Base-by-base conservation (phyloP, 345 rosid species). In the Rhizophora apiculata region DNA sequence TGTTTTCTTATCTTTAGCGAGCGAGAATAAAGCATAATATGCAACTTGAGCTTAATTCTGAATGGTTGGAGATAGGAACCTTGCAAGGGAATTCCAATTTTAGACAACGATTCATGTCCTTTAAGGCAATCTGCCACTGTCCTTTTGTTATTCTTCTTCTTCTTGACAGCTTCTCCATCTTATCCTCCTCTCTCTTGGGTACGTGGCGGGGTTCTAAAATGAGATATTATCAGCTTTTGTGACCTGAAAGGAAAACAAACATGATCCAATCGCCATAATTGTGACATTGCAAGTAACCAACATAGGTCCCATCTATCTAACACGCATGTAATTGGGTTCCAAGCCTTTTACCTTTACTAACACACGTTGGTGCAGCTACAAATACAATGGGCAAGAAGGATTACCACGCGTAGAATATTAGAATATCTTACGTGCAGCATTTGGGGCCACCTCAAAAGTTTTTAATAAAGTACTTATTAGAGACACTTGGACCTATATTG, bases 401-500 rank as follows among this genome's bases (percentile, higher is more conserved):
- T 49, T 43, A 11, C 54, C 74, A 55, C 6, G 72, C 72, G 43
- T 32, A 29, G 6, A 2, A 10, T 11, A 8, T 19, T 43, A 13
- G 5, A 43, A 43, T 15, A 43, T 43, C 48, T 43, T 43, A 43
- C 13, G 13, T 43, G 58, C 36, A 72, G 65, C 68, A 68, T 69
- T 64, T 18, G 64, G 72, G 74, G 39, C 81, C 82, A 71, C 75
- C 46, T 78, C 72, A 70, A 83, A 80, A 78, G 77, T 81, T 77
- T 64, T 67, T 43, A 65, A 64, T 0, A 60, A 48, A 49, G 61
- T 55, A 68, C 54, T 22, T 46, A 1, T 2, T 1, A 22, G 59
- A 37, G 76, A 75, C 82, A 77, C 74, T 51, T 71, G 88, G 78
- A 73, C 84, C 84, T 68, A 73, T 58, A 59, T 51, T 61, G 79